These are phyloP conservation scores for Boletus mariae DNA, from an alignment of 1,284 basidiomycete species.

Conservation along the genomic window DNA sequence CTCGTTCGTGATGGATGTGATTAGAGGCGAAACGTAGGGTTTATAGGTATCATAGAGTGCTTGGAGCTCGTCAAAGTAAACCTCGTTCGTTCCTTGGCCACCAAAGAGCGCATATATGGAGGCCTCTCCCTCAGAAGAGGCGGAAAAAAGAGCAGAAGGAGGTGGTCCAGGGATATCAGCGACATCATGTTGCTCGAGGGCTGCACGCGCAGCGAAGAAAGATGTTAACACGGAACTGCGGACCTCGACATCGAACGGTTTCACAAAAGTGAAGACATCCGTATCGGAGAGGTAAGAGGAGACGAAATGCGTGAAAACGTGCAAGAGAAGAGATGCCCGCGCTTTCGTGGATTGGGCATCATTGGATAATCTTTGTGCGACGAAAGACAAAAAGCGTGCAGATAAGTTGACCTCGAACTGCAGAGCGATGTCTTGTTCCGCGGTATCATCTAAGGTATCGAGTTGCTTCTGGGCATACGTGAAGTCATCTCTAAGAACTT, in stretches of 20 bases:
- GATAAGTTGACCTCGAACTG: conserved; percentile 75
- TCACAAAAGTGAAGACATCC: conserved; percentile 81
- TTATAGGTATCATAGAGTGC: conserved; percentile 87
- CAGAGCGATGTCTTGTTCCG: conserved; percentile 49
- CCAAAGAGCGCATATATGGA: conserved; percentile 94
- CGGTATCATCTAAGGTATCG: conserved; percentile 50
- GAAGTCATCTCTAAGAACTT: conserved; percentile 86
- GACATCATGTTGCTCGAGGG: conserved; percentile 62
- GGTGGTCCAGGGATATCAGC: conserved; percentile 62
- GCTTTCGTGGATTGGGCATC: conserved; percentile 52
- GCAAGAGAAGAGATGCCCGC: conserved; percentile 67
- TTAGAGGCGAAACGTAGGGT: conserved; percentile 75
- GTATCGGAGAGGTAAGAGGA: conserved; percentile 68
- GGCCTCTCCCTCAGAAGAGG: conserved; percentile 67
- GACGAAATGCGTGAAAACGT: conserved; percentile 76
- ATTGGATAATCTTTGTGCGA: conserved; percentile 58
- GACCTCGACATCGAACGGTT: conserved; percentile 70
- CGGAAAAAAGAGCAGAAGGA: conserved; percentile 71
- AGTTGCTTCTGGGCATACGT: conserved; percentile 57
- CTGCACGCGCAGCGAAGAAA: conserved; percentile 77
- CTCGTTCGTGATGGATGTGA: conserved; percentile 61
- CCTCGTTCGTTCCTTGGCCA: conserved; percentile 98
- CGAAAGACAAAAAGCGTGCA: conserved; percentile 76
- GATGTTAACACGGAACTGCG: conserved; percentile 76
- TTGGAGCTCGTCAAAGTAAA: conserved; percentile 96